A percentile compares a stretch with the other conserved stretches of the same genome.
Conservation (phyloP, 106 monocot genomes). For the Platanthera zijinensis region DNA sequence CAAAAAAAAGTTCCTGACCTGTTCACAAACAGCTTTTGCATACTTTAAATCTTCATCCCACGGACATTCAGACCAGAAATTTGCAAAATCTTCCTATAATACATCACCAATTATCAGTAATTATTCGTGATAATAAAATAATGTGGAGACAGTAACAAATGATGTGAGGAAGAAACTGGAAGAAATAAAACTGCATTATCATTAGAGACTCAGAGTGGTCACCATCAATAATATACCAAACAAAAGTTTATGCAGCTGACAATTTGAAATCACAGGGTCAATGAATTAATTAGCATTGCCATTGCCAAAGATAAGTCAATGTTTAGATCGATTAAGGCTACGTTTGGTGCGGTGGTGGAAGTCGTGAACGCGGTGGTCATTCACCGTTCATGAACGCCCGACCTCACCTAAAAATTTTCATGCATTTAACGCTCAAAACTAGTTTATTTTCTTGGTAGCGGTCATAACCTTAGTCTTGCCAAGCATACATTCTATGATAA, state of each 20-base stretch:
- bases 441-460: too few species aligned
- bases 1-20: constrained; percentile 38
- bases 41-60: constrained; percentile 98
- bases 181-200: neutral
- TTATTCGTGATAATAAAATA: neutral
- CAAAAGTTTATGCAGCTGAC: neutral
- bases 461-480: too few species aligned
- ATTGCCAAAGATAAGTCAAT: neutral
- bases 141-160: neutral
- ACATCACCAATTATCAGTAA: constrained; percentile 3
- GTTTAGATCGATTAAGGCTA: too few species aligned
- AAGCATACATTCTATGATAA: too few species aligned
- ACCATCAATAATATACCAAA: neutral
- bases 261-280: neutral
- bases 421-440: too few species aligned
- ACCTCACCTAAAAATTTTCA: too few species aligned
- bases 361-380: too few species aligned
- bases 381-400: too few species aligned
- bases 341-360: too few species aligned
- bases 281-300: neutral
- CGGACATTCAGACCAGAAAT: constrained; percentile 97
- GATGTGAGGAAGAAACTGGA: neutral
- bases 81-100: constrained; percentile 91
- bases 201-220: neutral
- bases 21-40: constrained; percentile 80